phyloP scores from a whole-genome alignment of 2,329 filamentous ascomycete species.

The Colletotrichum sp. region DNA sequence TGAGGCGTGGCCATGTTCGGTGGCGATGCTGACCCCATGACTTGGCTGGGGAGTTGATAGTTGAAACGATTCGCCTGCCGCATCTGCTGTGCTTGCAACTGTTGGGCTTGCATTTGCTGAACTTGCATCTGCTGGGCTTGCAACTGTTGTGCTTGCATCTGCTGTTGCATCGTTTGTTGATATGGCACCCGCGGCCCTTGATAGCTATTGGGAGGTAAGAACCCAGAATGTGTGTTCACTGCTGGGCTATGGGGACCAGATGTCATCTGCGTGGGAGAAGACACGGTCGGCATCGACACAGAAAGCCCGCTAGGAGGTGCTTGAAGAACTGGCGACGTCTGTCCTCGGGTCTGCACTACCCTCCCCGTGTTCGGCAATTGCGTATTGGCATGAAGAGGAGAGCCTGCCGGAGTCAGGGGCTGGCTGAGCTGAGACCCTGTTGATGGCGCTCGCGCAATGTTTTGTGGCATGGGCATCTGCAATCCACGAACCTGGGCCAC shows the following conservation, averaged over 20 bases:
- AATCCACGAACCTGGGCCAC: neutral
- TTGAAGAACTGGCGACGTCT: slow-evolving; percentile 2
- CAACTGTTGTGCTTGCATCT: neutral
- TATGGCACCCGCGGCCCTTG: neutral
- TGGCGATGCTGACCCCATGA: neutral
- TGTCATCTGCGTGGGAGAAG: neutral
- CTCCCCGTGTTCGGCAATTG: neutral
- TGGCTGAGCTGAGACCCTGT: neutral
- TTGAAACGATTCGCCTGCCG: neutral
- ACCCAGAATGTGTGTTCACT: neutral
- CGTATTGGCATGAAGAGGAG: neutral
- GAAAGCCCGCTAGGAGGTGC: slow-evolving; percentile 5
- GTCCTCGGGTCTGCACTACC: neutral
- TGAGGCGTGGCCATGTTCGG: neutral
- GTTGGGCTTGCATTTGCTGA: neutral
- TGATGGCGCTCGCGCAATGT: neutral
- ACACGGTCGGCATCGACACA: neutral
- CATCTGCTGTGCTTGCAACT: neutral
- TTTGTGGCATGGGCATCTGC: neutral
- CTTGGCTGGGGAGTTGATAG: neutral
- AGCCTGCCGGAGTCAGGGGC: slow-evolving; percentile 7
- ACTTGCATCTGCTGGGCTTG: neutral
- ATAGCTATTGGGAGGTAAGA: neutral
- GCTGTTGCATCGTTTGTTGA: neutral
- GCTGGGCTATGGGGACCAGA: neutral